These are phyloP conservation scores for Craterostigma plantagineum DNA, from an alignment of 257 asterid species.

Conservation along the genomic window DNA sequence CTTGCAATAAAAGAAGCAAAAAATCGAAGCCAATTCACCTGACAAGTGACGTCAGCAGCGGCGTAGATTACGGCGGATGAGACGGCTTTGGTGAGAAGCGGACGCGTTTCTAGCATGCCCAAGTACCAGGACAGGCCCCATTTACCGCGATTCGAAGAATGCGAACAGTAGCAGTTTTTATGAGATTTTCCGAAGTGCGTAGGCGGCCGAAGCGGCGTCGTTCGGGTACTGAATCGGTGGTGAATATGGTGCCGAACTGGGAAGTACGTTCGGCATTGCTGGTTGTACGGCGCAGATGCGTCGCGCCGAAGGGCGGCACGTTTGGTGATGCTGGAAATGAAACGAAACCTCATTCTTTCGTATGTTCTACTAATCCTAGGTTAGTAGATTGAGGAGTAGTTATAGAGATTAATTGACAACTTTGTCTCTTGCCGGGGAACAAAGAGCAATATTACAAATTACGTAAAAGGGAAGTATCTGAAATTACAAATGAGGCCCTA, in stretches of 20 bases:
- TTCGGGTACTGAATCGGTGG: background rate
- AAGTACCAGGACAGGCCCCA: constrained; percentile 64
- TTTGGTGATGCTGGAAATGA: constrained; percentile 14
- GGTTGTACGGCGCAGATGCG: constrained; percentile 11
- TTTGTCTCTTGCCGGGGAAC: no score
- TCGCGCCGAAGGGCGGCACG: constrained; percentile 13
- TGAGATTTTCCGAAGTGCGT: no score
- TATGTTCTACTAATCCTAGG: background rate
- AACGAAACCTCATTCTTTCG: constrained; percentile 23
- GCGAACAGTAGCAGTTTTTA: no score
- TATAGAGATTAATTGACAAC: no score
- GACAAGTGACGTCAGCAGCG: constrained; percentile 67
- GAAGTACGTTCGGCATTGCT: constrained; percentile 15
- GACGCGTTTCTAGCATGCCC: constrained; percentile 48
- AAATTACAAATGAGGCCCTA: no score
- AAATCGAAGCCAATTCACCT: constrained; percentile 21
- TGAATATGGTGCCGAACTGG: constrained; percentile 11
- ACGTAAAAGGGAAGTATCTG: no score
- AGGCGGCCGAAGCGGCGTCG: no score
- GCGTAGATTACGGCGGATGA: constrained; percentile 57
- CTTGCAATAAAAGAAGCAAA: background rate
- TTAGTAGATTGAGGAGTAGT: no score
- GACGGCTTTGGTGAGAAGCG: constrained; percentile 47
- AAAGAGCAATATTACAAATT: no score
- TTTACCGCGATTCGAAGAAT: constrained; percentile 18